Conservation (phyloP, 202 grass and related monocot species). For the Digitaria exilis region DNA sequence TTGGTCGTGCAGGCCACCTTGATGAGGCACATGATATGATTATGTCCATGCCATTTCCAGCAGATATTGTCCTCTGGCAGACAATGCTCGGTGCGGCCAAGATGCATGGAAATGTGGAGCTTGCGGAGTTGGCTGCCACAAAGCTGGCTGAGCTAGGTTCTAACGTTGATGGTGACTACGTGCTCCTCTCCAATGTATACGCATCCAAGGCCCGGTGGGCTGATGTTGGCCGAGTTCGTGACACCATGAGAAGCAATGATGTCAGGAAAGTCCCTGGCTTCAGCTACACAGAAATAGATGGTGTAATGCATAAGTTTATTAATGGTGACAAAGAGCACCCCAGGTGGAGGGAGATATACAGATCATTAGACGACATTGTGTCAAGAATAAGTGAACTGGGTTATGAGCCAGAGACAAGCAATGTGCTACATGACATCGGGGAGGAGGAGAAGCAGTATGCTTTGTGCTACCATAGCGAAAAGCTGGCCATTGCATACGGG, state of each 20-base stretch:
- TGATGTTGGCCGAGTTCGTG: slow-evolving; percentile 73
- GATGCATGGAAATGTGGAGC: slow-evolving; percentile 68
- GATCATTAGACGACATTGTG: slow-evolving; percentile 57
- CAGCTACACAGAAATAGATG: slow-evolving; percentile 76
- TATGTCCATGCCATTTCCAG: slow-evolving; percentile 65
- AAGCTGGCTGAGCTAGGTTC: slow-evolving; percentile 76
- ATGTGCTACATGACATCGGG: slow-evolving; percentile 81
- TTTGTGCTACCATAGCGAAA: slow-evolving; percentile 76
- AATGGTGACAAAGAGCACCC: slow-evolving; percentile 75
- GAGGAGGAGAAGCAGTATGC: slow-evolving; percentile 89
- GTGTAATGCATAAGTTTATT: slow-evolving; percentile 76
- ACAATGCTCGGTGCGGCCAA: slow-evolving; percentile 76
- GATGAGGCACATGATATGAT: slow-evolving; percentile 65
- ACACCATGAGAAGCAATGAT: slow-evolving; percentile 73
- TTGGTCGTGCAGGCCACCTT: slow-evolving; percentile 70
- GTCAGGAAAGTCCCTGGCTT: slow-evolving; percentile 82
- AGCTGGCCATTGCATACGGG: slow-evolving; percentile 82
- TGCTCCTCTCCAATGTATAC: slow-evolving; percentile 89
- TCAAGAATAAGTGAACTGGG: slow-evolving; percentile 67
- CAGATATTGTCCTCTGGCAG: slow-evolving; percentile 87
- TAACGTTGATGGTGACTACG: slow-evolving; percentile 81
- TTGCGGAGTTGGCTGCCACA: slow-evolving; percentile 63
- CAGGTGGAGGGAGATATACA: slow-evolving; percentile 70
- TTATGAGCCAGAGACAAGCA: slow-evolving; percentile 75
- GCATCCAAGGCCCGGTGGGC: slow-evolving; percentile 69